Base-by-base conservation (phyloP, 345 rosid species). In the Dipteronia sinensis region DNA sequence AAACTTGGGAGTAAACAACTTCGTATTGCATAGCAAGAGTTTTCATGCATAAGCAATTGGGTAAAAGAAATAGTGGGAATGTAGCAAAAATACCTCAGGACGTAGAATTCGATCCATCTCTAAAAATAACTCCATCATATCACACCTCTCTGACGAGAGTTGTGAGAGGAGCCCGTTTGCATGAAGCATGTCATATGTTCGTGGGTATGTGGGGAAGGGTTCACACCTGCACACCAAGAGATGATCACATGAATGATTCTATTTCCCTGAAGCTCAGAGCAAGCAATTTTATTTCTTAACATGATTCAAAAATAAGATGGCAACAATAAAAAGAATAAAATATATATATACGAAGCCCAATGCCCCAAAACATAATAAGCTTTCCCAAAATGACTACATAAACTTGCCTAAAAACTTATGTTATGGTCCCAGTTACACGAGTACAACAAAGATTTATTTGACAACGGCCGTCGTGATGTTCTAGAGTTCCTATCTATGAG, bases 101-200 rank as follows among this genome's bases (percentile, higher is more conserved):
- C 98, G 95, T 72, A 93, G 85, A 79, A 96, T 93, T 78, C 99
- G 86, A 77, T 96, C 98, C 97, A 96, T 94, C 88, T 94, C 99
- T 83, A 94, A 77, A 77, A 96, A 81, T 67, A 94, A 74, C 76
- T 94, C 94, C 93, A 88, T 88, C 83, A 91, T 74, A 78, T 87
- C 82, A 40, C 99, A 96, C 79, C 86, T 86, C 74, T 86, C 90
- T 9, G 92, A 76, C 72, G 85, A 83, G 38, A 92, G 85, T 78
- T 79, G 92, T 42, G 99, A 87, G 69, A 96, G 93, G 61, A 96
- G 93, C 59, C 91, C 98, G 81, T 90, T 83, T 77, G 97, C 99
- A 74, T 94, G 98, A 83, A 96, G 97, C 94, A 96, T 77, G 79
- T 96, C 99, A 71, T 96, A 96, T 66, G 99, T 94, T 75, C 99